Base-by-base conservation (phyloP, 805 yeast species). In the Zygotorulaspora chibaensis region DNA sequence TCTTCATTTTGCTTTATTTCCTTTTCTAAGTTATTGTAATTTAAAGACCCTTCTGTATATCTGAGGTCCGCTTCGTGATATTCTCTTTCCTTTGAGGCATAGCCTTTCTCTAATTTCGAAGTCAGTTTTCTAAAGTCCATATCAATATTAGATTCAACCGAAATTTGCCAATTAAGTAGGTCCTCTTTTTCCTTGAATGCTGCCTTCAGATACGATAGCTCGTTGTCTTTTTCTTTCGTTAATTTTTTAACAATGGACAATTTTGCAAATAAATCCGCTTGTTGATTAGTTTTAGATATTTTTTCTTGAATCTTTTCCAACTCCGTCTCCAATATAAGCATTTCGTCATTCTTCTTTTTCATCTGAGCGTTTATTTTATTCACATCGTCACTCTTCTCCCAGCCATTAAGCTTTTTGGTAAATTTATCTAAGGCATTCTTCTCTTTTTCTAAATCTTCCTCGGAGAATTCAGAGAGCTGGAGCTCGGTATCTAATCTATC, bases 211-310 rank as follows among this genome's bases (percentile, higher is more conserved):
- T 50, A 45, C 18, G 51, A 49, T 2, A 59, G 34, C 13, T 56
- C 39, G 1, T 41, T 39, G 5, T 45, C 26, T 37, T 53, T 54
- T 9, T 63, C 52, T 12, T 55, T 48, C 6, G 57, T 18, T 1
- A 56, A 46, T 11, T 50, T 46, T 47, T 57, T 64, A 45, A 59
- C 36, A 37, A 81, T 56, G 0, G 73, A 68, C 3, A 80, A 56
- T 50, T 76, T 79, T 0, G 87, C 83, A 49, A 76, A 69, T 2
- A 73, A 55, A 40, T 81, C 89, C 0, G 84, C 70, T 56, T 79
- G 83, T 54, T 75, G 73, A 53, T 77, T 82, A 3, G 77, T 72
- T 12, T 68, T 64, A 3, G 76, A 58, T 11, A 86, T 68, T 16
- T 77, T 73, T 13, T 71, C 71, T 45, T 76, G 75, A 12, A 81